Conservation (phyloP, 257 asterid species). For the Solanum chiquidenum region DNA sequence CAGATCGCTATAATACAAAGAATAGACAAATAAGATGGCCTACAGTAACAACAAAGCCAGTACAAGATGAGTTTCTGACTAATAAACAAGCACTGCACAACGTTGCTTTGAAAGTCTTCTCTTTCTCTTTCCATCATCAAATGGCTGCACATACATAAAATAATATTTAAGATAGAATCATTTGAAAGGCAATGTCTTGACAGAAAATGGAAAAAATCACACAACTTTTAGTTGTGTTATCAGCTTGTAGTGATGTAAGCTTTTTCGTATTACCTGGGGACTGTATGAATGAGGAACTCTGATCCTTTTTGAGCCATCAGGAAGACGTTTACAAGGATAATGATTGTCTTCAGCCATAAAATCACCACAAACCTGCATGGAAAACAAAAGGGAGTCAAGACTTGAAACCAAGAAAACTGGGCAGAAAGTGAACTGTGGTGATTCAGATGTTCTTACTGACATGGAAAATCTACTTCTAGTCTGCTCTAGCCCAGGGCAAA, state of each 20-base stretch:
- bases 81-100: slow-evolving; percentile 34
- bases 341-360: slow-evolving; percentile 21
- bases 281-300: slow-evolving; percentile 43
- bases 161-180: not conserved
- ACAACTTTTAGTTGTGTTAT: not conserved
- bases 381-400: not conserved
- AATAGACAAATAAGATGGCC: not conserved
- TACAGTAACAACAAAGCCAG: not conserved
- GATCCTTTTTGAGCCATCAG: slow-evolving; percentile 94
- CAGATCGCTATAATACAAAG: not conserved
- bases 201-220: not conserved
- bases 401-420: not conserved
- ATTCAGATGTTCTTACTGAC: not conserved
- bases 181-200: not conserved
- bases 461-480: not conserved
- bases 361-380: slow-evolving; percentile 40
- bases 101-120: slow-evolving; percentile 37
- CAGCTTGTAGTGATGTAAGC: not conserved
- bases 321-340: slow-evolving; percentile 56
- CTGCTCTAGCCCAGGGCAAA: not conserved
- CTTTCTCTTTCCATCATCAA: slow-evolving; percentile 33
- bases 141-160: slow-evolving; percentile 27
- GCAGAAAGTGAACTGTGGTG: not conserved
- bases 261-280: slow-evolving; percentile 46
- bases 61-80: slow-evolving; percentile 2